Conservation (phyloP, 805 yeast genomes). For the Pichia deserticola region DNA sequence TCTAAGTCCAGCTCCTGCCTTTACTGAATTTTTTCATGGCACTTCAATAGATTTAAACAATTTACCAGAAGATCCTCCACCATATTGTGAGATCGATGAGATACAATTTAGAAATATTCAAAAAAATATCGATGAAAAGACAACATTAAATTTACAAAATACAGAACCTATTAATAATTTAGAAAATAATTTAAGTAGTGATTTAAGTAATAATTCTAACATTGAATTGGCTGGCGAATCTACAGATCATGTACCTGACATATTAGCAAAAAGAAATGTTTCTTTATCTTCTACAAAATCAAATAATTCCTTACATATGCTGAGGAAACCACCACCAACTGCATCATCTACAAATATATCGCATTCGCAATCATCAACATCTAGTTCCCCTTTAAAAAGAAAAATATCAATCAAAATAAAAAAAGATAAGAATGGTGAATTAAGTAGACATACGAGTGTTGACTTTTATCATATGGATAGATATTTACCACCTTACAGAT, state of each 20-base stretch:
- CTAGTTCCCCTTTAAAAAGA: background rate
- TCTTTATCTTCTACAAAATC: background rate
- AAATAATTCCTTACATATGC: too few species aligned
- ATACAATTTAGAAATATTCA: background rate
- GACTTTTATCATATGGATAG: constrained; percentile 17
- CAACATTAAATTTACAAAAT: background rate
- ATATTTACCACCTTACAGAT: constrained; percentile 46
- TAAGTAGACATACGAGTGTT: constrained; percentile 4
- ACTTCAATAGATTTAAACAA: too few species aligned
- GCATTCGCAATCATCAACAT: background rate
- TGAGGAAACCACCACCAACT: background rate
- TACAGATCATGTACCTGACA: background rate
- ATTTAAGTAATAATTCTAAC: too few species aligned
- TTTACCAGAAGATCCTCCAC: constrained; percentile 5
- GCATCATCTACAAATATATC: background rate
- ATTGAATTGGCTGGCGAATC: background rate
- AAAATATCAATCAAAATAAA: constrained; percentile 3
- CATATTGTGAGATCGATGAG: constrained; percentile 4
- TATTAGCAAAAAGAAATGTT: background rate
- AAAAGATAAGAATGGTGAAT: constrained; percentile 4
- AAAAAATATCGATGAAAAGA: background rate
- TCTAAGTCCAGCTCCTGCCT: background rate
- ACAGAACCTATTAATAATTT: background rate
- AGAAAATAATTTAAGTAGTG: too few species aligned
- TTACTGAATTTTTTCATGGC: background rate